These are phyloP conservation scores for Boletus semigastroideus DNA, from an alignment of 1,284 basidiomycete genomes.

Conservation along the genomic window DNA sequence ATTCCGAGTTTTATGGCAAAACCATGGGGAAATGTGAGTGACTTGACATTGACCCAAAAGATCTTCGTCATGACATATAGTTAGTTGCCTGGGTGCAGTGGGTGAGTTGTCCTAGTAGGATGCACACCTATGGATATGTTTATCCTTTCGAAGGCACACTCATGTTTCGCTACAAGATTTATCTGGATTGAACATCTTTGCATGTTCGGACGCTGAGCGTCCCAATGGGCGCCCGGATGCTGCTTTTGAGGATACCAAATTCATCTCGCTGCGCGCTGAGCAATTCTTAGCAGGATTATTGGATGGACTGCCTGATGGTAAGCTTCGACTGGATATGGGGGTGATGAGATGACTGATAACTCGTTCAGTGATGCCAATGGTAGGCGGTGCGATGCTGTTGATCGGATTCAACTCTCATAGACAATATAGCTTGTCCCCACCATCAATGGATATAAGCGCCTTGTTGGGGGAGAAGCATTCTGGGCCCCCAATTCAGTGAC, in stretches of 20 bases:
- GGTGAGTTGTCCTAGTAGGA: constrained; percentile 46
- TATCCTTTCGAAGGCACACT: constrained; percentile 64
- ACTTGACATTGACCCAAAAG: neutral
- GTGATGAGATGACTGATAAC: neutral
- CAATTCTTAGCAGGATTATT: constrained; percentile 91
- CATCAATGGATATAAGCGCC: constrained; percentile 96
- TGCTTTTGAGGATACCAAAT: constrained; percentile 78
- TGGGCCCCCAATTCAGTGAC: constrained; percentile 94
- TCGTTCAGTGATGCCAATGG: constrained; percentile 60
- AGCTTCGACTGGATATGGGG: constrained; percentile 19
- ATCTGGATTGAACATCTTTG: constrained; percentile 79
- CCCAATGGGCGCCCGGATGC: constrained; percentile 67
- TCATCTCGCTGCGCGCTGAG: constrained; percentile 83
- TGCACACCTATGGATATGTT: constrained; percentile 1
- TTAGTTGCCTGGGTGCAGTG: constrained; percentile 88
- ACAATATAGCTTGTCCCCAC: constrained; percentile 77
- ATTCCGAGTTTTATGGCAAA: constrained; percentile 99
- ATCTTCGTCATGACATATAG: constrained; percentile 1
- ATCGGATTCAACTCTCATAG: constrained; percentile 3
- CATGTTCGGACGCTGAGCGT: constrained; percentile 44
- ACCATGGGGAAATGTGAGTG: constrained; percentile 84
- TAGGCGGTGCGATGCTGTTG: constrained; percentile 23
- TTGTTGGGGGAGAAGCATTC: constrained; percentile 92
- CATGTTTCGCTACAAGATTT: constrained; percentile 84
- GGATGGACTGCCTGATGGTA: constrained; percentile 86